These are phyloP conservation scores for Grosmannia huntii DNA, from an alignment of 2,329 filamentous ascomycete genomes.

Conservation along the genomic window DNA sequence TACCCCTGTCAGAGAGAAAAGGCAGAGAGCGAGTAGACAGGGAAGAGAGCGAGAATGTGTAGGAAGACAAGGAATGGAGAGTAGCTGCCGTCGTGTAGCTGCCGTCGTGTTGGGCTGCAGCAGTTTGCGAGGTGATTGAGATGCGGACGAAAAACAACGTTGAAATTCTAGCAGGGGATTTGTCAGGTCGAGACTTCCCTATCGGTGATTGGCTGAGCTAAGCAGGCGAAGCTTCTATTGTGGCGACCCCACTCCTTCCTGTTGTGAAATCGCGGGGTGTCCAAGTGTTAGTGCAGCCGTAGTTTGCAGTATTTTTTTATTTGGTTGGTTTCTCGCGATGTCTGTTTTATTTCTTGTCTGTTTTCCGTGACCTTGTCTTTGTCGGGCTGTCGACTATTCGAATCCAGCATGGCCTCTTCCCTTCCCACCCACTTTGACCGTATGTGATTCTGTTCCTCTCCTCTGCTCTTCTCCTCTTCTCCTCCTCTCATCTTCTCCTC, in stretches of 20 bases:
- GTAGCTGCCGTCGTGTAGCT: neutral
- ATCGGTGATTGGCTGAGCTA: neutral
- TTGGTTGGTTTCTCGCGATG: neutral
- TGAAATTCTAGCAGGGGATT: neutral
- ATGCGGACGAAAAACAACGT: neutral
- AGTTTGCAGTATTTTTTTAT: neutral
- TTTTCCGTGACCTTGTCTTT: neutral
- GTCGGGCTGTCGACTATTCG: neutral
- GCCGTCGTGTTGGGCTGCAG: neutral
- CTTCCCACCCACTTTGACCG: constrained; percentile 11
- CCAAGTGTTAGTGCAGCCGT: neutral
- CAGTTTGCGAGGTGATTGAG: neutral
- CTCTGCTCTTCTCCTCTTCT: too few relatives aligned
- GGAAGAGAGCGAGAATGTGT: neutral
- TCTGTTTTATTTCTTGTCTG: neutral
- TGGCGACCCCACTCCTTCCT: neutral
- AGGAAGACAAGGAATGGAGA: neutral
- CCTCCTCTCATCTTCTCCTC: too few relatives aligned
- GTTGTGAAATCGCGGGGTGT: constrained; percentile 1
- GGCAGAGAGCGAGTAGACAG: neutral
- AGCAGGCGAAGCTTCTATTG: neutral
- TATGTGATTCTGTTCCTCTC: neutral
- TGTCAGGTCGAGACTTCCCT: neutral
- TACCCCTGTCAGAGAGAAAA: neutral
- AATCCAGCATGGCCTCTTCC: constrained; percentile 6